These are phyloP conservation scores for Fomitopsis pinicola DNA, from an alignment of 1,284 basidiomycete genomes.

Conservation along the genomic window DNA sequence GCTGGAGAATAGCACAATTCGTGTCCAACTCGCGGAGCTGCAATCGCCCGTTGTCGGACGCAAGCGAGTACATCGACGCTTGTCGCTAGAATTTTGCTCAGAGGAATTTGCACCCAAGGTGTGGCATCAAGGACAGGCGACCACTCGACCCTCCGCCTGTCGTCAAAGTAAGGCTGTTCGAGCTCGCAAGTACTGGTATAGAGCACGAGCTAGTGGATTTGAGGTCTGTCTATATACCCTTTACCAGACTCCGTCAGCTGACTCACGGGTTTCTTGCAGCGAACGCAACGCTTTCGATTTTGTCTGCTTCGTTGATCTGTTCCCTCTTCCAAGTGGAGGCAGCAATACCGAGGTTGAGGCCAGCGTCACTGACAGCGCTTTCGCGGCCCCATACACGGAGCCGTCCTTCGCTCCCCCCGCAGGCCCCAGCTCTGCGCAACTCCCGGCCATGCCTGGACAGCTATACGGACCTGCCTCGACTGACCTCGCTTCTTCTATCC, in stretches of 20 bases:
- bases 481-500: no score
- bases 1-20: neutral
- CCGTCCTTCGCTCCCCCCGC: no score
- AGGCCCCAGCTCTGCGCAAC: no score
- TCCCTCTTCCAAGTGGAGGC: neutral
- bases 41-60: neutral
- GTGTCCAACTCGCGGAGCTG: neutral
- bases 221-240: neutral
- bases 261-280: neutral
- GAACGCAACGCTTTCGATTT: neutral
- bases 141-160: constrained; percentile 1
- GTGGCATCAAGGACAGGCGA: neutral
- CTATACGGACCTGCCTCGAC: no score
- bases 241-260: neutral
- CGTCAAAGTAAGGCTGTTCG: neutral
- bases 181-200: neutral
- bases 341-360: neutral
- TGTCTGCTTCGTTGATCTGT: neutral
- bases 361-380: neutral
- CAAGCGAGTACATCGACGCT: neutral
- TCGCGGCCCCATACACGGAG: neutral
- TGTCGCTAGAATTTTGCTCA: neutral
- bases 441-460: no score
- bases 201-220: neutral
- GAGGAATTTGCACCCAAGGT: neutral